Conservation (phyloP, 495 filamentous ascomycete species). For the Lichina pygmaea region DNA sequence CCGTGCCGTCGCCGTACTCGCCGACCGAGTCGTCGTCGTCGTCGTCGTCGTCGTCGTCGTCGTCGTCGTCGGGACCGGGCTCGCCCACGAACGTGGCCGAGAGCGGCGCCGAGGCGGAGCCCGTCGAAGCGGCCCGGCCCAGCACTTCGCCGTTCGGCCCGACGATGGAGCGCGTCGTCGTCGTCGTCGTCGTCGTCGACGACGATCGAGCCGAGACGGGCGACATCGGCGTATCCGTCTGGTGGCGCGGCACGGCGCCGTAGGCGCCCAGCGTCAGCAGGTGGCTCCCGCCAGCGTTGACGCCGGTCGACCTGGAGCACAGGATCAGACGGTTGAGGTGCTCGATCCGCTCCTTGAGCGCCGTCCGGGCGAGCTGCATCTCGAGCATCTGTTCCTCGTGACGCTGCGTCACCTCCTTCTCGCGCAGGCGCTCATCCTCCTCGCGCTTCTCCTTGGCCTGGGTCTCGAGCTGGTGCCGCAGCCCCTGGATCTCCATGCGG, state of each 20-base stretch:
- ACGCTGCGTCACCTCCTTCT: slow-evolving; percentile 56
- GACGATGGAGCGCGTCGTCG: neutral
- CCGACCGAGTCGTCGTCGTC: slow-evolving; percentile 50
- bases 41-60: slow-evolving; percentile 28
- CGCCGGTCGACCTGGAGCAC: slow-evolving; percentile 81
- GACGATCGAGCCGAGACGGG: slow-evolving; percentile 40
- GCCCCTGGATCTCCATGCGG: slow-evolving; percentile 70
- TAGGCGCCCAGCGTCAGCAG: neutral
- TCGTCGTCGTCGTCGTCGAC: slow-evolving; percentile 35
- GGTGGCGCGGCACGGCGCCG: slow-evolving; percentile 38
- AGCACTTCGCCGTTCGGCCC: neutral
- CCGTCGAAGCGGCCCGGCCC: neutral
- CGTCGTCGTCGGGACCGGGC: slow-evolving; percentile 24
- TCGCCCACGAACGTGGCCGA: neutral
- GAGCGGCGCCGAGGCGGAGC: neutral
- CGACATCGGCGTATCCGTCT: slow-evolving; percentile 18
- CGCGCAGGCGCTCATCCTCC: slow-evolving; percentile 34
- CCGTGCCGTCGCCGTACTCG: slow-evolving; percentile 71
- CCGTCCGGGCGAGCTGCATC: slow-evolving; percentile 89
- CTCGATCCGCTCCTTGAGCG: slow-evolving; percentile 89
- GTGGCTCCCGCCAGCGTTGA: slow-evolving; percentile 38
- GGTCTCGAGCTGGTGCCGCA: slow-evolving; percentile 55
- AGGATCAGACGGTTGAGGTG: slow-evolving; percentile 89
- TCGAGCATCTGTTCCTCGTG: slow-evolving; percentile 96
- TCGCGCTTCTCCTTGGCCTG: slow-evolving; percentile 43